Conservation (phyloP, 176 grass and related monocot species). For the Eragrostis curvula region DNA sequence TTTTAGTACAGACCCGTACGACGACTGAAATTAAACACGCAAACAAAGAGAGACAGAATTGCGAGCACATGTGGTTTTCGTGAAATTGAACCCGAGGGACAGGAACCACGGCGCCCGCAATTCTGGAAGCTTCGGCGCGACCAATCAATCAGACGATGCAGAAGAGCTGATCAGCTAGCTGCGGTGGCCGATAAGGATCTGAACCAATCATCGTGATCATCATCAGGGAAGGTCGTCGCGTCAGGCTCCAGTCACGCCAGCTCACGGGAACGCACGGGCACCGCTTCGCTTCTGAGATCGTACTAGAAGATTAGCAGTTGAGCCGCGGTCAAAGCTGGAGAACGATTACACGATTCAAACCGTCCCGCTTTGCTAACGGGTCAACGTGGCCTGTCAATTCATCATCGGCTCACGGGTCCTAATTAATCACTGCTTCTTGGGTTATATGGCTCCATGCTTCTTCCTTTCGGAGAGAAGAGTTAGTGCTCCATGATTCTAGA, state of each 20-base stretch:
- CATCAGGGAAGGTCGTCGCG: background rate
- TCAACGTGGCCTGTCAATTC: background rate
- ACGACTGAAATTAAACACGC: background rate
- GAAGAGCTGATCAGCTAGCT: too few relatives aligned
- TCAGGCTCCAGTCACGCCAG: background rate
- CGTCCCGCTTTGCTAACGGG: background rate
- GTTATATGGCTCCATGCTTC: background rate
- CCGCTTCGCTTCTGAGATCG: background rate
- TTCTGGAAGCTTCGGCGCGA: constrained; percentile 23
- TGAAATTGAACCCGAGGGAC: background rate
- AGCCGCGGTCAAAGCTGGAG: background rate
- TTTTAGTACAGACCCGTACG: background rate
- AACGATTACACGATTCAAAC: background rate
- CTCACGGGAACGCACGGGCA: background rate
- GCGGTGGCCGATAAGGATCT: background rate
- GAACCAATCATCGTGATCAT: background rate
- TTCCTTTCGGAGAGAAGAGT: background rate
- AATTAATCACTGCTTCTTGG: background rate
- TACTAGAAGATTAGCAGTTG: background rate
- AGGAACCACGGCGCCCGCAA: background rate
- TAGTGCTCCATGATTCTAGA: constrained; percentile 1
- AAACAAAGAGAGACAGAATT: background rate
- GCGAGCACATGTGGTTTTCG: background rate
- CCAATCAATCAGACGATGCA: background rate
- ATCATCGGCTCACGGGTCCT: background rate